A percentile compares a stretch with the other conserved stretches of the same genome.
These are phyloP conservation scores for Aspergillus oerlinghausenensis DNA, from an alignment of 2,329 filamentous ascomycete species.

Conservation along the genomic window DNA sequence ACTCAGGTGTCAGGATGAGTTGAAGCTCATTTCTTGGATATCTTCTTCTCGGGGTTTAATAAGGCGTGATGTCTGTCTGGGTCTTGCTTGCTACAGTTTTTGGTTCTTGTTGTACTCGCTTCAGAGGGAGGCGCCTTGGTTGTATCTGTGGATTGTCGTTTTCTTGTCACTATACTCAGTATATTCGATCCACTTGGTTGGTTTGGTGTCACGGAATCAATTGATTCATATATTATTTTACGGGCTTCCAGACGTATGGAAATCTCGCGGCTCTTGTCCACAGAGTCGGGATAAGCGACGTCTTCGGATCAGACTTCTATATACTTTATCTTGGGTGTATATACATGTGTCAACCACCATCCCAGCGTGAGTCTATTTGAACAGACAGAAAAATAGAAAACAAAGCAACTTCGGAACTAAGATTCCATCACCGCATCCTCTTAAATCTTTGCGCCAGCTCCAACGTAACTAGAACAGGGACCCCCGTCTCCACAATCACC, in stretches of 20 bases:
- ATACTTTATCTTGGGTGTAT: neutral
- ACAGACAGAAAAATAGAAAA: neutral
- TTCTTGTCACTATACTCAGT: neutral
- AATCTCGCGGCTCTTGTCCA: neutral
- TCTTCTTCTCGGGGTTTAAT: conserved; percentile 9
- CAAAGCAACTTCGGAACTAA: neutral
- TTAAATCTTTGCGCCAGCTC: conserved; percentile 50
- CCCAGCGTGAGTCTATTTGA: neutral
- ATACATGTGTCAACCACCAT: neutral
- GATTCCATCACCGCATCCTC: conserved; percentile 8
- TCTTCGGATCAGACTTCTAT: neutral
- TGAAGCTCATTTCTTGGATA: conserved; percentile 5
- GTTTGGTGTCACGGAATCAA: conserved; percentile 2
- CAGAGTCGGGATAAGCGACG: neutral
- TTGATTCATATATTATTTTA: conserved; percentile 1
- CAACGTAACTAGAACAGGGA: conserved; percentile 69
- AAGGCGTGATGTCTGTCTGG: conserved; percentile 8
- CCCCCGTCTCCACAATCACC: conserved; percentile 59
- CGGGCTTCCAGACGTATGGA: neutral
- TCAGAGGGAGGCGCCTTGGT: neutral
- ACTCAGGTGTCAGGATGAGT: neutral
- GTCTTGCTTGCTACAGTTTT: neutral
- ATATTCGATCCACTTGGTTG: conserved; percentile 1
- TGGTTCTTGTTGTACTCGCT: neutral
- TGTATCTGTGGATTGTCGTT: neutral